Percentiles rank a stretch among this genome's conserved stretches.
These are phyloP conservation scores for Handroanthus guayacan DNA, from an alignment of 257 asterid genomes.

Conservation along the genomic window DNA sequence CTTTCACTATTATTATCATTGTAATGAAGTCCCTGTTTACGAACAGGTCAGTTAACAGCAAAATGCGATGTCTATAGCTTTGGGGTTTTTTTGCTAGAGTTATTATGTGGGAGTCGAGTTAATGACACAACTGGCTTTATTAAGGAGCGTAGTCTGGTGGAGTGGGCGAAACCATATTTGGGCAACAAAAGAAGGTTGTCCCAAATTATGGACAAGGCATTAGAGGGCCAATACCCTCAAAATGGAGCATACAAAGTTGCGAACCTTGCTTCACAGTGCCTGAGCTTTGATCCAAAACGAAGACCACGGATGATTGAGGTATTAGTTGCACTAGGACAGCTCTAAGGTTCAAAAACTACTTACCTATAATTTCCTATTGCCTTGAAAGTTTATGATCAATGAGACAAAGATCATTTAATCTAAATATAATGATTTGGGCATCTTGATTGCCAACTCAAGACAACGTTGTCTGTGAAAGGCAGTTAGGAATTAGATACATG, in stretches of 20 bases:
- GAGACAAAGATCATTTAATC: too few species aligned
- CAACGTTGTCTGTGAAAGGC: too few species aligned
- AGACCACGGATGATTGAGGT: too few species aligned
- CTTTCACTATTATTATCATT: background rate
- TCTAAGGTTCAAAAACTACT: too few species aligned
- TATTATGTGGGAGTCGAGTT: conserved; percentile 30
- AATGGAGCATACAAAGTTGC: background rate
- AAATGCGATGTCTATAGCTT: conserved; percentile 23
- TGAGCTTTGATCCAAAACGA: background rate
- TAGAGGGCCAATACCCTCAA: conserved; percentile 5
- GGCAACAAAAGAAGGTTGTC: background rate
- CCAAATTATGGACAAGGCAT: conserved; percentile 3
- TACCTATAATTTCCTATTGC: too few species aligned
- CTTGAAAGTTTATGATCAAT: too few species aligned
- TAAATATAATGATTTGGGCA: too few species aligned
- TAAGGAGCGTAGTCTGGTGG: background rate
- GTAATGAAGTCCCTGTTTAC: background rate
- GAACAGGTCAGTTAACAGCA: conserved; percentile 9
- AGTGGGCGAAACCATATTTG: conserved; percentile 17
- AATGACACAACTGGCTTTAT: background rate
- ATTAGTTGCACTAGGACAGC: too few species aligned
- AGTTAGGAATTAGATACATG: too few species aligned
- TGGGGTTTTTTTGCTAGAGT: conserved; percentile 36
- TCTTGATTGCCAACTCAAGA: too few species aligned
- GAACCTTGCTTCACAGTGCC: conserved; percentile 16